These are phyloP conservation scores for Trichoderma gracile DNA, from an alignment of 2,329 filamentous ascomycete species.

Conservation along the genomic window DNA sequence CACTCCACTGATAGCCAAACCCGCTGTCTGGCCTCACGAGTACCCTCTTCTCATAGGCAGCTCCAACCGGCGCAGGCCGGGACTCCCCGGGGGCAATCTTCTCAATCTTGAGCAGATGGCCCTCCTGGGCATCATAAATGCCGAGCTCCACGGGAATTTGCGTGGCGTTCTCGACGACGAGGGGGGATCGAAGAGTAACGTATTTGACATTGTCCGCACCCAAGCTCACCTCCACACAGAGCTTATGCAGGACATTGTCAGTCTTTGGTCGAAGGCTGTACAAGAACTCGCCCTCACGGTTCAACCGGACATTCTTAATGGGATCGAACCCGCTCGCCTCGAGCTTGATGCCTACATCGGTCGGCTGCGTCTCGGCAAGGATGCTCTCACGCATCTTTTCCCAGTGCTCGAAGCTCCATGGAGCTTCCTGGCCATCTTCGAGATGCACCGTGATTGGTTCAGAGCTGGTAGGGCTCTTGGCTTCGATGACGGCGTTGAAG, in stretches of 20 bases:
- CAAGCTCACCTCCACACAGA: constrained; percentile 88
- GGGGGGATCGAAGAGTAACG: constrained; percentile 88
- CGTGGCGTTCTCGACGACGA: constrained; percentile 92
- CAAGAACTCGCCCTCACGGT: constrained; percentile 88
- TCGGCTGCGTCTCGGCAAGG: constrained; percentile 76
- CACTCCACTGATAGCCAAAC: constrained; percentile 95
- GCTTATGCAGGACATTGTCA: constrained; percentile 79
- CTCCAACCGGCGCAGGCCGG: constrained; percentile 86
- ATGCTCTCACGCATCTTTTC: constrained; percentile 94
- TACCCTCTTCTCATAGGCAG: constrained; percentile 84
- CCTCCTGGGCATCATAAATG: constrained; percentile 82
- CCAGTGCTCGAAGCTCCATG: constrained; percentile 97
- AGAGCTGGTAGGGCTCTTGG: constrained; percentile 65
- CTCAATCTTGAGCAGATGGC: constrained; percentile 93
- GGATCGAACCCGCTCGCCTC: constrained; percentile 94
- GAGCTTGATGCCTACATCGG: constrained; percentile 77
- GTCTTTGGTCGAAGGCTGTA: constrained; percentile 88
- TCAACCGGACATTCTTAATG: constrained; percentile 83
- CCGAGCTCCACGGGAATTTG: constrained; percentile 95
- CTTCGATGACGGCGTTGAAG: constrained; percentile 83
- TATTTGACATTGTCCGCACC: constrained; percentile 97
- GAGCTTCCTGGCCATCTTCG: constrained; percentile 83
- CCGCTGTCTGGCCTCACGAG: constrained; percentile 90
- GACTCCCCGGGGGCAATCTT: constrained; percentile 93
- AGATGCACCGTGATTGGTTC: constrained; percentile 74